Evolutionary conservation across 2,329 filamentous ascomycete genomes (phyloP).

Genomic region (Ceratocystis smalleyi): DNA sequence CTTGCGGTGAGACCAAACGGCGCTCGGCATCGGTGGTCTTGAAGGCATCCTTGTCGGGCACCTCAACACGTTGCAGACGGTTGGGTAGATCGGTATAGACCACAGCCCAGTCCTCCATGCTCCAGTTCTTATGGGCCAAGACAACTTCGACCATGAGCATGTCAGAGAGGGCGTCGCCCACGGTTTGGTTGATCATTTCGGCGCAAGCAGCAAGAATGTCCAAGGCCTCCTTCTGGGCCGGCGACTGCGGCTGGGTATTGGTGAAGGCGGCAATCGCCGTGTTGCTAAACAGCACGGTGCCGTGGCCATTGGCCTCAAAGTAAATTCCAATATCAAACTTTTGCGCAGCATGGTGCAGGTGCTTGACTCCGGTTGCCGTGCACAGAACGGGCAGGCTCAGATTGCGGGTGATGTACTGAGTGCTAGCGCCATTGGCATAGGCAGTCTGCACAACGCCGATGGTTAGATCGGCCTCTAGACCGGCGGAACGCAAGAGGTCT

Average conservation of each 20-base stretch:
- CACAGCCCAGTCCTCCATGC: conserved; percentile 73
- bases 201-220: conserved; percentile 69
- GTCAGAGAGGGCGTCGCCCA: conserved; percentile 89
- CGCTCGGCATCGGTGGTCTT: conserved; percentile 85
- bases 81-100: conserved; percentile 93
- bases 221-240: conserved; percentile 77
- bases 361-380: conserved; percentile 92
- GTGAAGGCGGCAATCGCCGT: conserved; percentile 66
- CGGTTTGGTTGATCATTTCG: conserved; percentile 94
- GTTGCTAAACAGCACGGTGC: conserved; percentile 85
- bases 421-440: conserved; percentile 92
- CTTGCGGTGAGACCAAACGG: conserved; percentile 61
- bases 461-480: conserved; percentile 63
- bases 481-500: conserved; percentile 67
- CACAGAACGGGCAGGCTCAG: conserved; percentile 80
- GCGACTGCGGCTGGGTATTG: conserved; percentile 69
- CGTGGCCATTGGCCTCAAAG: conserved; percentile 97
- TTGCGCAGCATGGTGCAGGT: conserved; percentile 89
- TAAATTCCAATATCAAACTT: conserved; percentile 94
- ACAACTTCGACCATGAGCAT: conserved; percentile 93
- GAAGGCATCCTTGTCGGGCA: conserved; percentile 76
- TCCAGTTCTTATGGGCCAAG: conserved; percentile 87
- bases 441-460: conserved; percentile 95
- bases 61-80: conserved; percentile 83
- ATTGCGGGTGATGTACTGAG: conserved; percentile 76